Evolutionary conservation across 1,284 basidiomycete species (phyloP), one percentile per base, ranked within the genome.

Genomic region (Ceratobasidium sp.): DNA sequence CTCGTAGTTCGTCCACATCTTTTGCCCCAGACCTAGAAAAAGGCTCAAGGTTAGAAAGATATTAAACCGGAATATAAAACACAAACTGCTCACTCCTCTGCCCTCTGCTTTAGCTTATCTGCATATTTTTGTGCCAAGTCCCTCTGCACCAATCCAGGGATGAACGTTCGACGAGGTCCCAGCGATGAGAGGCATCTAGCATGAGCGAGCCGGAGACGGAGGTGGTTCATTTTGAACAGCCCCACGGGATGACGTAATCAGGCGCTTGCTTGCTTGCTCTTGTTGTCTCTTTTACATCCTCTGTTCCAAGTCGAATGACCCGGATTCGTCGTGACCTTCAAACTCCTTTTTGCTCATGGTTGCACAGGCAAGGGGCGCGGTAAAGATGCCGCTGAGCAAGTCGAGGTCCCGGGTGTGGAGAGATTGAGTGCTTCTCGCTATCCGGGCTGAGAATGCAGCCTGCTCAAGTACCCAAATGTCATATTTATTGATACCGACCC

Each of bases 51-150:
- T 61, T 25, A 71, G 34, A 19, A 65, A 66, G 69, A 17, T 34
- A 43, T 43, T 37, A 13, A 34, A 11, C 2, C 5, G 29, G 29
- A n/a, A n/a, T 69, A 64, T 17, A 46, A 43, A 37, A 44, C 78
- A 81, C 15, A 49, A 49, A 13, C 46, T 8, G 19, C 87, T 83
- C 82, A 89, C 89, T 86, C 84, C 79, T 85, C 80, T 13, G 88
- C 87, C 62, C 83, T 83, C 64, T 83, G 82, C 66, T 83, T 82
- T 34, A 89, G 82, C 78, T 87, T 89, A 64, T 87, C 85, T 19
- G 85, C 84, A 76, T 90, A 89, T 37, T 75, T 77, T 40, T 73
- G 70, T 22, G 70, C 29, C 5, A 73, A n/a, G 22, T 73, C 44
- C 15, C 32, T 44, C 11, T 56, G 17, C 8, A 51, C 17, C 15